Conservation (phyloP, 2,329 filamentous ascomycete species). For the Fusarium nanum region DNA sequence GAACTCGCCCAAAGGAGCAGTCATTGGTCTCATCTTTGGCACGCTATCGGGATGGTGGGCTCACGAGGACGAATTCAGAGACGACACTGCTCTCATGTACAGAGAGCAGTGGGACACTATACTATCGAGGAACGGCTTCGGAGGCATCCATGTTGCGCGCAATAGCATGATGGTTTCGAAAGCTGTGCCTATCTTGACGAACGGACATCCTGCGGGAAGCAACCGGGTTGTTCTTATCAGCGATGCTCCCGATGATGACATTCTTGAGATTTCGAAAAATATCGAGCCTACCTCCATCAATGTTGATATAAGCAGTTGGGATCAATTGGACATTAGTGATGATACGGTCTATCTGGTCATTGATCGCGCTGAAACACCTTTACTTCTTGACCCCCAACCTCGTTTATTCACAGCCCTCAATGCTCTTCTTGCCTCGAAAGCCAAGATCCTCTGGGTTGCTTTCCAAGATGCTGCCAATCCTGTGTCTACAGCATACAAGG, state of each 20-base stretch:
- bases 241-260: not conserved
- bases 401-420: constrained; percentile 2
- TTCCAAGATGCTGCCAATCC: not conserved
- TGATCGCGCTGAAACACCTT: not conserved
- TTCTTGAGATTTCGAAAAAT: not conserved
- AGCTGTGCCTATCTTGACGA: not conserved
- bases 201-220: not conserved
- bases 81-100: constrained; percentile 12
- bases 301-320: not conserved
- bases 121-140: constrained; percentile 1
- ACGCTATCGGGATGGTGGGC: constrained; percentile 13
- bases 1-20: constrained; percentile 3
- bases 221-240: not conserved
- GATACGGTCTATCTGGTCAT: not conserved
- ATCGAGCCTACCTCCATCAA: not conserved
- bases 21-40: constrained; percentile 11
- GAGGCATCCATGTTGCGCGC: constrained; percentile 4
- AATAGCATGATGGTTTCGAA: constrained; percentile 20
- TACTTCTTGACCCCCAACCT: constrained; percentile 8
- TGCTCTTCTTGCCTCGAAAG: not conserved
- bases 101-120: constrained; percentile 6
- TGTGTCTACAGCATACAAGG: constrained; percentile 1
- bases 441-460: not conserved
- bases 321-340: not conserved
- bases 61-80: constrained; percentile 8